These are phyloP conservation scores for Combretum micranthum DNA, from an alignment of 345 rosid genomes.

Conservation along the genomic window DNA sequence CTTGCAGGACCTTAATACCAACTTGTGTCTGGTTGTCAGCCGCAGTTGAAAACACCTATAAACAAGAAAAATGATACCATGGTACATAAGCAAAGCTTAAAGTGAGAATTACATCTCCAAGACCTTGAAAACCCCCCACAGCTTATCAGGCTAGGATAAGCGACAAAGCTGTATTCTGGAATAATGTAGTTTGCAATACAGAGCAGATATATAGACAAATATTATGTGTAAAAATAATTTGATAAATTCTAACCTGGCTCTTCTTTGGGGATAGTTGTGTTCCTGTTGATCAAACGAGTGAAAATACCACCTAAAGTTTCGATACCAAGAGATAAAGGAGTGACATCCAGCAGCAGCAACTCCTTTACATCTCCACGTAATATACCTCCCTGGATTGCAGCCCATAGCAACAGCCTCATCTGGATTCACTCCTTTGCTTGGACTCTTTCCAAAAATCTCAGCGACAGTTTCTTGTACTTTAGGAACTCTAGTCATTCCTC, in stretches of 20 bases:
- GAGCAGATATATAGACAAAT: no score
- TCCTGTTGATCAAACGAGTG: slow-evolving; percentile 30
- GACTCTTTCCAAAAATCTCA: slow-evolving; percentile 27
- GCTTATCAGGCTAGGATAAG: no score
- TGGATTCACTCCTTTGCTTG: no score
- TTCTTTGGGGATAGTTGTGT: slow-evolving; percentile 38
- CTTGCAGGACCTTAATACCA: slow-evolving; percentile 31
- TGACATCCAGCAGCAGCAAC: slow-evolving; percentile 31
- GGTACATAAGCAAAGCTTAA: no score
- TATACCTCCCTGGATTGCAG: slow-evolving; percentile 32
- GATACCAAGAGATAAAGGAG: slow-evolving; percentile 34
- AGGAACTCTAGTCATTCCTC: slow-evolving; percentile 41
- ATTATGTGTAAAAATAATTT: background rate
- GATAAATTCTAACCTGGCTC: slow-evolving; percentile 16
- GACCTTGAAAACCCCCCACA: no score
- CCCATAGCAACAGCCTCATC: slow-evolving; percentile 33
- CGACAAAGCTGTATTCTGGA: no score
- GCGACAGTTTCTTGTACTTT: slow-evolving; percentile 32
- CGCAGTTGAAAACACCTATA: slow-evolving; percentile 31
- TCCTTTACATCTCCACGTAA: slow-evolving; percentile 35
- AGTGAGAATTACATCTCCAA: no score
- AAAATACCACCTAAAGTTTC: slow-evolving; percentile 38
- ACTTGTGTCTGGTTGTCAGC: slow-evolving; percentile 31
- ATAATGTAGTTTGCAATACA: no score
- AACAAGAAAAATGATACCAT: no score